phyloP scores from a whole-genome alignment of 202 grass and related monocot species.

The Schoenoplectus tabernaemontani region DNA sequence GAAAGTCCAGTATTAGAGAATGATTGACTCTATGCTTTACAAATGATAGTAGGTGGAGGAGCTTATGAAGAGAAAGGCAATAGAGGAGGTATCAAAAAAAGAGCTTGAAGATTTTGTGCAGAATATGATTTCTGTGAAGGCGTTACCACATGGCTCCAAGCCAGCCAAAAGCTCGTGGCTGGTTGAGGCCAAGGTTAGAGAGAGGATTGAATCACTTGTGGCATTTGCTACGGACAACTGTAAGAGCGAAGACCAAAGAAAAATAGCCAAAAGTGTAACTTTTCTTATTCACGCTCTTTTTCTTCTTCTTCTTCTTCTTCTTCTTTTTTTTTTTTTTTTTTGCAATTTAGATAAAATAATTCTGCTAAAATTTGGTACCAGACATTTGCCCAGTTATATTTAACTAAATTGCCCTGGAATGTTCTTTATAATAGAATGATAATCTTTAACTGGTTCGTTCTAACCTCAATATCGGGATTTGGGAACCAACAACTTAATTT shows the following conservation, averaged over 20 bases:
- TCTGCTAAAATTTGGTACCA: background rate
- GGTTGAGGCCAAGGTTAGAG: conserved; percentile 56
- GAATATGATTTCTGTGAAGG: conserved; percentile 62
- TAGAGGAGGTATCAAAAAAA: conserved; percentile 65
- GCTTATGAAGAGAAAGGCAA: conserved; percentile 60
- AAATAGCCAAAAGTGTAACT: conserved; percentile 78
- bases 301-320: background rate
- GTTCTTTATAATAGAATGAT: background rate
- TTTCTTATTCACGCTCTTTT: conserved; percentile 25
- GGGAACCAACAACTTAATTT: background rate
- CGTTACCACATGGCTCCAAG: conserved; percentile 49
- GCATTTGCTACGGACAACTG: conserved; percentile 67
- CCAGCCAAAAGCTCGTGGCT: conserved; percentile 78
- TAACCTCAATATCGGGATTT: background rate
- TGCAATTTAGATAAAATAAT: background rate
- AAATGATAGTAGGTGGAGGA: conserved; percentile 89
- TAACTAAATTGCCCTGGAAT: background rate
- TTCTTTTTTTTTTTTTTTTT: background rate
- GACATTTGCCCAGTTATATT: background rate
- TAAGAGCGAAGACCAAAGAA: conserved; percentile 54
- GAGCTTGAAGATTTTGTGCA: conserved; percentile 86
- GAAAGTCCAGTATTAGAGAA: conserved; percentile 5
- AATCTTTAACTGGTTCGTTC: background rate
- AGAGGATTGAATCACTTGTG: conserved; percentile 60
- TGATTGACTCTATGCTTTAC: conserved; percentile 34